These are phyloP conservation scores for Pinus tabuliformis DNA, from an alignment of 75 land plant genomes.

Conservation along the genomic window DNA sequence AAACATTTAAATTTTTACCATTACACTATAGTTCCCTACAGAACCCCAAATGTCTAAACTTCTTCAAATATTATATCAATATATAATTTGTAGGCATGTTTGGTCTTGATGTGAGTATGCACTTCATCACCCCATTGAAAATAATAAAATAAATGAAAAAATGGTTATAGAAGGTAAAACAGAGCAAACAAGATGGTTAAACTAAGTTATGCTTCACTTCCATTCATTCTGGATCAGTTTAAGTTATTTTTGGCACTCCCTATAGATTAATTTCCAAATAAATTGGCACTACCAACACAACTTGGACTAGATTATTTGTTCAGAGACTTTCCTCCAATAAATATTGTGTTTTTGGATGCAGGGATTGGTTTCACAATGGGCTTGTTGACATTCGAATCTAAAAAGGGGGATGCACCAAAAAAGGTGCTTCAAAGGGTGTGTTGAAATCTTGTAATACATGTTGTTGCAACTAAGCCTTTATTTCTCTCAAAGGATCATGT, in stretches of 20 bases:
- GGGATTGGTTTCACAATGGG: slow-evolving; percentile 88
- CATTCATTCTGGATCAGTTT: not conserved
- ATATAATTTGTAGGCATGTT: no score
- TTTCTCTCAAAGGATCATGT: slow-evolving; percentile 83
- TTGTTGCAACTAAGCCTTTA: slow-evolving; percentile 93
- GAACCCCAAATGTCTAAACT: no score
- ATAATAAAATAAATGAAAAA: not conserved
- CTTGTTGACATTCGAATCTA: slow-evolving; percentile 68
- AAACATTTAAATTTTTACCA: no score
- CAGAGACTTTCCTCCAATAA: not conserved
- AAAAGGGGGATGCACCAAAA: slow-evolving; percentile 24
- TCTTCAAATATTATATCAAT: no score
- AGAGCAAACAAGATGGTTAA: not conserved
- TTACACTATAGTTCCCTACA: no score
- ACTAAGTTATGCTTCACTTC: not conserved
- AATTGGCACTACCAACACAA: not conserved
- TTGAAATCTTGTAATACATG: slow-evolving; percentile 87
- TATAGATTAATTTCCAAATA: not conserved
- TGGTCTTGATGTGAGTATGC: not conserved
- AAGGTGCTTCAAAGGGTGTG: slow-evolving; percentile 62
- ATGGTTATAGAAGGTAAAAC: not conserved
- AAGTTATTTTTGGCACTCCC: not conserved
- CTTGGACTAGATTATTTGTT: not conserved
- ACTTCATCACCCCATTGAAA: not conserved
- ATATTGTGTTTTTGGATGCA: slow-evolving; percentile 15